Conservation (phyloP, 305 asterid species). For the Coffea humblotiana region DNA sequence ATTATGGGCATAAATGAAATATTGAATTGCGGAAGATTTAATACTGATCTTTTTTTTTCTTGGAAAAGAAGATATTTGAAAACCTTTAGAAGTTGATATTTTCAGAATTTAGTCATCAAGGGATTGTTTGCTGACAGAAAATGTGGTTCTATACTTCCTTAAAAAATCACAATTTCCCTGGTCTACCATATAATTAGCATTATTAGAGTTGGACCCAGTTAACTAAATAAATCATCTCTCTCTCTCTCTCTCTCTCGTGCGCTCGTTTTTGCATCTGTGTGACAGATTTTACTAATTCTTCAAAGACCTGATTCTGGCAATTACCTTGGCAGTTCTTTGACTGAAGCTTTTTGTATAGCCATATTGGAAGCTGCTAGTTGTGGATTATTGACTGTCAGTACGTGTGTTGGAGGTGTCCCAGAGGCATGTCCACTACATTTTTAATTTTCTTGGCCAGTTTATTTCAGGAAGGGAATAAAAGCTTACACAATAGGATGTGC, state of each 20-base stretch:
- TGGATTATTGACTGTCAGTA: slow-evolving; percentile 95
- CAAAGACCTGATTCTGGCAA: slow-evolving; percentile 26
- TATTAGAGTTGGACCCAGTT: background rate
- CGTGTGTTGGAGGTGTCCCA: slow-evolving; percentile 99
- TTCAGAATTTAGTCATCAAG: background rate
- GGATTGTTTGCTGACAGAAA: background rate
- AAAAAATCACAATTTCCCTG: background rate
- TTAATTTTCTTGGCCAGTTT: slow-evolving; percentile 34
- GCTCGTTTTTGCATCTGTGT: background rate
- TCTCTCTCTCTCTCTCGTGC: background rate
- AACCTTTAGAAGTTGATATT: background rate
- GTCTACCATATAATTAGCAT: background rate
- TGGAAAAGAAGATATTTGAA: background rate
- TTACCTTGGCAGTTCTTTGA: slow-evolving; percentile 70
- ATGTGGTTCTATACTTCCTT: background rate
- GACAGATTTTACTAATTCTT: background rate
- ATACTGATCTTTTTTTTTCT: background rate
- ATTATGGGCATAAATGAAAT: background rate
- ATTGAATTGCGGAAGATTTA: background rate
- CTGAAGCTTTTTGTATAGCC: slow-evolving; percentile 99
- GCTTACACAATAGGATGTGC: slow-evolving; percentile 2
- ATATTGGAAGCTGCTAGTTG: slow-evolving; percentile 98
- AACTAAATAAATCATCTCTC: background rate
- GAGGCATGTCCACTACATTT: slow-evolving; percentile 64
- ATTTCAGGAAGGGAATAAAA: slow-evolving; percentile 20